Conservation (phyloP, 805 yeast species). For the Candida manassasensis region DNA sequence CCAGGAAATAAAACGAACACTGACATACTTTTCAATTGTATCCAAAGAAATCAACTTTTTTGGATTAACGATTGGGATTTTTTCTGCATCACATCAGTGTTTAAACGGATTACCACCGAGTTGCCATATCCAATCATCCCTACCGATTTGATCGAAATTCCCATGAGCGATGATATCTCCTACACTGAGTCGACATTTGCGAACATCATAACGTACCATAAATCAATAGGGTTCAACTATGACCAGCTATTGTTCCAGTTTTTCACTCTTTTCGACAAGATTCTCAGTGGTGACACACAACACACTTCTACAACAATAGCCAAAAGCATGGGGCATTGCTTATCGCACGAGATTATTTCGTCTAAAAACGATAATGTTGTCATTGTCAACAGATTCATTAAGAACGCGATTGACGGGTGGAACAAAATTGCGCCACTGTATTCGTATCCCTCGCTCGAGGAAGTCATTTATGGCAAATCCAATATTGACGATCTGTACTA, state of each 20-base stretch:
- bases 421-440: slow-evolving; percentile 18
- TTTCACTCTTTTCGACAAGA: slow-evolving; percentile 31
- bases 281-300: slow-evolving; percentile 40
- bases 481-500: slow-evolving; percentile 6
- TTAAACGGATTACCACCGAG: slow-evolving; percentile 45
- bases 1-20: slow-evolving; percentile 51
- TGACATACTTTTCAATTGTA: slow-evolving; percentile 44
- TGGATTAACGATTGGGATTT: slow-evolving; percentile 56
- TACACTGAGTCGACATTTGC: slow-evolving; percentile 38
- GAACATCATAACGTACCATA: slow-evolving; percentile 26
- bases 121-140: slow-evolving; percentile 54
- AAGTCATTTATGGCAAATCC: slow-evolving; percentile 15
- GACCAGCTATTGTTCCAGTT: slow-evolving; percentile 41
- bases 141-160: slow-evolving; percentile 43
- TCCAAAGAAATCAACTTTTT: slow-evolving; percentile 49
- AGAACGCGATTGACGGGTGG: slow-evolving; percentile 52
- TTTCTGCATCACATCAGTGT: slow-evolving; percentile 43
- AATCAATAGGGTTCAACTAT: slow-evolving; percentile 8
- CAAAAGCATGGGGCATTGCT: slow-evolving; percentile 47
- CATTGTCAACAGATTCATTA: slow-evolving; percentile 50
- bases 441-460: slow-evolving; percentile 9
- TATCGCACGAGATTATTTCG: slow-evolving; percentile 46
- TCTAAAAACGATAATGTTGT: slow-evolving; percentile 38
- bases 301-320: slow-evolving; percentile 41
- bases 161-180: slow-evolving; percentile 46